These are phyloP conservation scores for Suillus americanus DNA, from an alignment of 768 basidiomycete species.

Conservation along the genomic window DNA sequence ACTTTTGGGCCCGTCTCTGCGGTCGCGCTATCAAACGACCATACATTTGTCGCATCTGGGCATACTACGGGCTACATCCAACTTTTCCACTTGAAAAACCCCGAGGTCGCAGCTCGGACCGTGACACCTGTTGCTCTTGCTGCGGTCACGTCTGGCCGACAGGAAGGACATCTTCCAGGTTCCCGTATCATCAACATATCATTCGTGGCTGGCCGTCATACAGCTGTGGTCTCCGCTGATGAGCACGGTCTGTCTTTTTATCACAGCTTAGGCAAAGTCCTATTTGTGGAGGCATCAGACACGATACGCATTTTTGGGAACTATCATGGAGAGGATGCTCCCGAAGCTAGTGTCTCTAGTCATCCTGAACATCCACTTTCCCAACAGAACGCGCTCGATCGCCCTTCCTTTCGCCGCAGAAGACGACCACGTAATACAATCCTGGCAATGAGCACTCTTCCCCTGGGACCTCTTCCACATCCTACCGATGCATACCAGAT, in stretches of 20 bases:
- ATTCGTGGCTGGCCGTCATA: conserved; percentile 91
- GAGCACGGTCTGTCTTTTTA: conserved; percentile 92
- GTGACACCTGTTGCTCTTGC: conserved; percentile 68
- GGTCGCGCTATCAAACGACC: conserved; percentile 87
- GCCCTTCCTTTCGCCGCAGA: conserved; percentile 34
- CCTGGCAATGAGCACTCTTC: conserved; percentile 78
- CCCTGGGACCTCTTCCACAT: conserved; percentile 72
- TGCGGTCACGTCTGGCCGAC: conserved; percentile 70
- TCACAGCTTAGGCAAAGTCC: conserved; percentile 89
- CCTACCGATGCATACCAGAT: conserved; percentile 78
- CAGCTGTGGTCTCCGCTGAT: conserved; percentile 89
- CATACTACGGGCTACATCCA: conserved; percentile 84
- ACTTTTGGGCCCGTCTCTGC: conserved; percentile 80
- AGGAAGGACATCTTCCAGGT: conserved; percentile 83
- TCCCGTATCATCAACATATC: conserved; percentile 78
- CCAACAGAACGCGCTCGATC: conserved; percentile 21
- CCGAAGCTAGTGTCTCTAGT: conserved; percentile 10
- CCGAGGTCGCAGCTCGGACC: conserved; percentile 64
- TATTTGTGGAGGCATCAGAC: conserved; percentile 94
- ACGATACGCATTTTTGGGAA: conserved; percentile 91
- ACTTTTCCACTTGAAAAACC: conserved; percentile 77
- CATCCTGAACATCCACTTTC: conserved; percentile 6
- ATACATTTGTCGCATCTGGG: conserved; percentile 89
- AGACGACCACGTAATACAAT: conserved; percentile 63
- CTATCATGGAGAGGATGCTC: conserved; percentile 60